Base-by-base conservation (phyloP, 106 monocot species). In the Allium sativum region DNA sequence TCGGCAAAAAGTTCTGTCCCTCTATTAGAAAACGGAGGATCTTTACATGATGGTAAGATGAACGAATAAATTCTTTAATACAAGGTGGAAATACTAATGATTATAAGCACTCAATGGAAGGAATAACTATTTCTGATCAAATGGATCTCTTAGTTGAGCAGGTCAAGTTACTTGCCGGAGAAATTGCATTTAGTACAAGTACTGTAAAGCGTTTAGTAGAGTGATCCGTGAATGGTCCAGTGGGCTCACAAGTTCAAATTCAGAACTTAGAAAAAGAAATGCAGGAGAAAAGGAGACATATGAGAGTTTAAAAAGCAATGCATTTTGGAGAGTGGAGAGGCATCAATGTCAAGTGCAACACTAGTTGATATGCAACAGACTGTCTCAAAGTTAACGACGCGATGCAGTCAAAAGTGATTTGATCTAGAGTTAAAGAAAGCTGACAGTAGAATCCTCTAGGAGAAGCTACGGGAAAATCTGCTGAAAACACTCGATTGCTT, bases 121-220 rank as follows among this genome's bases (percentile, higher is more conserved):
- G 81, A 42, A 72, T 98, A 42, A 76, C 77, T 21, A 68, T 72
- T 59, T 78, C 84, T 18, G 98, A 92, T 81, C 84, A 98, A 74
- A 74, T 88, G 74, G 98, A 98, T 72, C 78, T 98, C 12, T 80
- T 92, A 54, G 67, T 70, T 4, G 98, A 98, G 65, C 98, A 98
- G 78, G 80, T 92, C 16, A 98, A 98, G 77, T 91, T 98, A 91
- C 88, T 98, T 50, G 82, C 98, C 64, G 98, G 85, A 31, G 98
- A 98, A 57, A 85, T 98, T 75, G 98, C 91, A 20, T 81, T 98
- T 52, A 70, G 85, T 68, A 91, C 73, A 40, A 98, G 98, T 79
- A 74, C 90, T 14, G 64, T 98, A 43, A 98, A 98, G 69, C 79
- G 91, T 62, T 68, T 92, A 14, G 70, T 65, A 10, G 98, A 98